phyloP scores from a whole-genome alignment of 805 yeast species.

The Saturnispora besseyi region DNA sequence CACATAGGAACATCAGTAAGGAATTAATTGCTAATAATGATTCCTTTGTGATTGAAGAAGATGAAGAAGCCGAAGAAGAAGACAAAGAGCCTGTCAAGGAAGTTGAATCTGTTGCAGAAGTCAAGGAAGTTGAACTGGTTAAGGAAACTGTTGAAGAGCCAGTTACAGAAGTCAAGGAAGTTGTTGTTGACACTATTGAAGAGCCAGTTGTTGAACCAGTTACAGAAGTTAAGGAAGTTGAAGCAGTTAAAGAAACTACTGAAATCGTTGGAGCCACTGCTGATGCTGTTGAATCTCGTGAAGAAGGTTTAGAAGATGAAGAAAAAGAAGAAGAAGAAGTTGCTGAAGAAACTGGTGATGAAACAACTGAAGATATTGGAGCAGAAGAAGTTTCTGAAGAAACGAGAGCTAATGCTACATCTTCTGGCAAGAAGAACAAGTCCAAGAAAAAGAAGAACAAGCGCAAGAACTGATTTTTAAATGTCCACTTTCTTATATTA shows the following conservation, averaged over 20 bases:
- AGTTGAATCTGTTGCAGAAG: background rate
- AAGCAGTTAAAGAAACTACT: too few relatives aligned
- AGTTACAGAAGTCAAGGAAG: background rate
- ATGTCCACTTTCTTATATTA: background rate
- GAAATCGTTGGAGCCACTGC: too few relatives aligned
- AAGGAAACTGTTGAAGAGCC: slow-evolving; percentile 4
- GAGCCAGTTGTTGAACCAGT: too few relatives aligned
- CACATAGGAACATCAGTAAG: slow-evolving; percentile 5
- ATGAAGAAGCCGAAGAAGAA: slow-evolving; percentile 12
- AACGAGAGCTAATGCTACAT: background rate
- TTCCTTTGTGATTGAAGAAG: slow-evolving; percentile 26
- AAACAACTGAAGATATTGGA: background rate
- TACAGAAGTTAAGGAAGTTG: too few relatives aligned
- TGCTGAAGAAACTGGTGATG: background rate
- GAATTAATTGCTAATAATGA: slow-evolving; percentile 17
- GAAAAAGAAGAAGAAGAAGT: slow-evolving; percentile 1
- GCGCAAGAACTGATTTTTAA: slow-evolving; percentile 11
- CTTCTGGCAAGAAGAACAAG: slow-evolving; percentile 1
- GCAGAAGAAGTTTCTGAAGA: background rate
- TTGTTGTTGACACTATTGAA: background rate
- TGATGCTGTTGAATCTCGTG: too few relatives aligned
- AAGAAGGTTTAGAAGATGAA: background rate
- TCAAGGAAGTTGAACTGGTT: background rate
- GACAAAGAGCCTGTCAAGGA: slow-evolving; percentile 7
- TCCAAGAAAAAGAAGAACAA: slow-evolving; percentile 11